Percentiles rank a stretch among this genome's conserved stretches.
These are phyloP conservation scores for Penicillium angulare DNA, from an alignment of 495 filamentous ascomycete genomes.

Conservation along the genomic window DNA sequence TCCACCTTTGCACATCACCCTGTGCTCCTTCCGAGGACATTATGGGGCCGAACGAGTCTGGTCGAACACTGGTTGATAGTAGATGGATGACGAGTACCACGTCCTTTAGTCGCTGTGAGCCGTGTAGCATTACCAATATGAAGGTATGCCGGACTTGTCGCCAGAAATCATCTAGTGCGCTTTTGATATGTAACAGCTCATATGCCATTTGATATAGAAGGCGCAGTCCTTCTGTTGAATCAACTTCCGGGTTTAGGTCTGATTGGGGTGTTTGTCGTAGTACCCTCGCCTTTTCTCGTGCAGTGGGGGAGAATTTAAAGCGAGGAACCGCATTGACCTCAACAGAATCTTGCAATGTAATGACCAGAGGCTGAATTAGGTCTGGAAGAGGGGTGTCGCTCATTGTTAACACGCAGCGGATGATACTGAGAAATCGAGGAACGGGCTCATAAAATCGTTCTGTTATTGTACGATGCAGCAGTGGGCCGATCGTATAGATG, in stretches of 20 bases:
- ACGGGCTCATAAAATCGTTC: constrained; percentile 60
- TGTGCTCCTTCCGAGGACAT: constrained; percentile 51
- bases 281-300: constrained; percentile 35
- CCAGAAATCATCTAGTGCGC: constrained; percentile 57
- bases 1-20: constrained; percentile 52
- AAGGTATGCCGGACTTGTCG: constrained; percentile 58
- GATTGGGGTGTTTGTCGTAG: constrained; percentile 42
- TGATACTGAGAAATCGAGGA: constrained; percentile 55
- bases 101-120: constrained; percentile 55
- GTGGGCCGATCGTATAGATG: constrained; percentile 47
- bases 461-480: constrained; percentile 63
- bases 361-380: constrained; percentile 53
- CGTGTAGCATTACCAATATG: constrained; percentile 60
- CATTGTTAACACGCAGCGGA: constrained; percentile 52
- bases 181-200: constrained; percentile 40
- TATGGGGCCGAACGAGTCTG: constrained; percentile 60
- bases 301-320: constrained; percentile 46
- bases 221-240: constrained; percentile 55
- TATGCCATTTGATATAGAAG: constrained; percentile 59
- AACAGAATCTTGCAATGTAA: constrained; percentile 52
- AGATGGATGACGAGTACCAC: constrained; percentile 58
- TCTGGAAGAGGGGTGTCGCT: constrained; percentile 45
- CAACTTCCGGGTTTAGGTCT: constrained; percentile 48
- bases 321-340: constrained; percentile 58
- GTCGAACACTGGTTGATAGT: constrained; percentile 57